A percentile compares a stretch with the other conserved stretches of the same genome.
Evolutionary conservation across 306 rosid genomes (phyloP).

Genomic region (Hippophae gyantsensis): DNA sequence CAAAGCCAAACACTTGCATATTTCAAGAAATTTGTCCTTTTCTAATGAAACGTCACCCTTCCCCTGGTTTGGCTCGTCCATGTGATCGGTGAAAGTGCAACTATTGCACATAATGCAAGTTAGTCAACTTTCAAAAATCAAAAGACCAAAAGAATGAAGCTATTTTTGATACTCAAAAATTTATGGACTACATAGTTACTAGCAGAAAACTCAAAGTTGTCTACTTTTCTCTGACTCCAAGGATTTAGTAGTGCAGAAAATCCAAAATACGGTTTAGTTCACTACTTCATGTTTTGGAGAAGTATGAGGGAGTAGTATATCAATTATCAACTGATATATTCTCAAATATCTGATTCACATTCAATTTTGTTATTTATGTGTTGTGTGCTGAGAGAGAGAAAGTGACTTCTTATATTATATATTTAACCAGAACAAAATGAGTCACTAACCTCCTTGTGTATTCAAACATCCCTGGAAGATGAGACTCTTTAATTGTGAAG

Average conservation of each 20-base stretch:
- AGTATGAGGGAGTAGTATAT: too few species aligned
- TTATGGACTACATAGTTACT: neutral
- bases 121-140: slow-evolving; percentile 18
- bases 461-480: slow-evolving; percentile 93
- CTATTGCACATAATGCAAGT: slow-evolving; percentile 39
- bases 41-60: slow-evolving; percentile 28
- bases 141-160: neutral
- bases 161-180: neutral
- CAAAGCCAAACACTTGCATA: slow-evolving; percentile 60
- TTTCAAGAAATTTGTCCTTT: slow-evolving; percentile 68
- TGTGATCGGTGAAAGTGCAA: slow-evolving; percentile 69
- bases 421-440: neutral
- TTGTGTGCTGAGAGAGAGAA: neutral
- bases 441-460: slow-evolving; percentile 65
- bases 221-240: too few species aligned
- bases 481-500: slow-evolving; percentile 64
- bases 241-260: too few species aligned
- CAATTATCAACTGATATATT: too few species aligned
- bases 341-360: too few species aligned
- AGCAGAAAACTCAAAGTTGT: too few species aligned
- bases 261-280: too few species aligned
- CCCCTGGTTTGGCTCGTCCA: slow-evolving; percentile 47
- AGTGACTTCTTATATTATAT: neutral
- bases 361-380: neutral
- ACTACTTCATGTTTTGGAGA: too few species aligned